Evolutionary conservation across 2,329 filamentous ascomycete species (phyloP), one percentile per base, ranked within the genome.

Genomic region (Penicillium sp.): DNA sequence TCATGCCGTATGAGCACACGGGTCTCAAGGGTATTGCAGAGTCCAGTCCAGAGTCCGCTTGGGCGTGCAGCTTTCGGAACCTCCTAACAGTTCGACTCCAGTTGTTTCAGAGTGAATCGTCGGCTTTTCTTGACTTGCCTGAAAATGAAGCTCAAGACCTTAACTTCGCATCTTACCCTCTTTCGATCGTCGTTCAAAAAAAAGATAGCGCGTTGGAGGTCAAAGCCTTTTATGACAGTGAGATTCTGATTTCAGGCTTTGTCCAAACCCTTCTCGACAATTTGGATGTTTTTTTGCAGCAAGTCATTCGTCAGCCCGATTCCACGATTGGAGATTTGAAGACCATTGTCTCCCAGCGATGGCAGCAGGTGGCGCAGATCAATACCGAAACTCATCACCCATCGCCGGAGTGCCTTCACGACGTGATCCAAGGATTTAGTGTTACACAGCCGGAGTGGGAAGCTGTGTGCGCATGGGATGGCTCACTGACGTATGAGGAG

Each of bases 401-500:
- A 41, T 20, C 39, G 59, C 73, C 55, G 58, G 69, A 22, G 41
- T 43, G 41, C 41, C n/a, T 43, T 17, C 41, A 43, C 41, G 41
- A 43, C 41, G 41, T 43, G 41, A 43, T 43, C n/a, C 41, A 43
- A 22, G 41, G 41, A n/a, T 43, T 43, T 17, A 17, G 41, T 22
- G n/a, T 43, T 22, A 43, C 41, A 17, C 41, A 43, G 12, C 41
- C 41, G 41, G 41, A 43, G 20, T 17, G 41, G 41, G 41, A 43
- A 22, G 62, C 62, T 4, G 47, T 64, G 22, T 64, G 57, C 41
- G 48, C 60, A 20, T 60, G 60, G 57, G 60, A 62, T 45, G 57
- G 57, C 20, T 57, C 49, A 8, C 35, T 62, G 1, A 62, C 60
- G 7, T 62, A 60, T 47, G 17, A 48, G 17, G 54, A 57, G 15